These are phyloP conservation scores for Arabidopsis suecica DNA, from an alignment of 345 rosid genomes.

Conservation along the genomic window DNA sequence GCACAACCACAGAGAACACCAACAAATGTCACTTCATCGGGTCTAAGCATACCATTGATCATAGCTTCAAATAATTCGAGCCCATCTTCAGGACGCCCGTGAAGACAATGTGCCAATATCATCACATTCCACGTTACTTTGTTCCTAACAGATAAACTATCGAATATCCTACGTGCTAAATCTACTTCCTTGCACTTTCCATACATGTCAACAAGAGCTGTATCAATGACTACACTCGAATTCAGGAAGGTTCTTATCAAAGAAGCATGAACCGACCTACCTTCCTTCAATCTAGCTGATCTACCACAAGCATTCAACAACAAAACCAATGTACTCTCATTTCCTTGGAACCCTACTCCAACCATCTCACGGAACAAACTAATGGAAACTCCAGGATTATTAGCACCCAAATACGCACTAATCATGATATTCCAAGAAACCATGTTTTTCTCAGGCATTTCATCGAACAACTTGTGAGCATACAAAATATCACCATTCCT, in stretches of 20 bases:
- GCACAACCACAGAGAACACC: conserved; percentile 74
- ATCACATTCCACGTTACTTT: conserved; percentile 76
- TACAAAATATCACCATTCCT: conserved; percentile 41
- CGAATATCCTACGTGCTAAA: conserved; percentile 58
- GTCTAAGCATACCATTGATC: conserved; percentile 42
- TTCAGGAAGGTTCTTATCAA: conserved; percentile 44
- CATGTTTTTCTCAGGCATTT: conserved; percentile 54
- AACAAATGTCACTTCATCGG: conserved; percentile 63
- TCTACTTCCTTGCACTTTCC: conserved; percentile 62
- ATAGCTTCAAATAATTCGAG: conserved; percentile 55
- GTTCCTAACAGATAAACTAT: conserved; percentile 51
- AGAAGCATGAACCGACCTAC: conserved; percentile 73
- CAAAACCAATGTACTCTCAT: conserved; percentile 51
- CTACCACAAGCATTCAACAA: conserved; percentile 62
- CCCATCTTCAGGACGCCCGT: conserved; percentile 67
- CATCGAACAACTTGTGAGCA: conserved; percentile 61
- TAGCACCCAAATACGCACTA: conserved; percentile 53
- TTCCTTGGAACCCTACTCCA: conserved; percentile 48
- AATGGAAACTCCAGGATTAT: conserved; percentile 61
- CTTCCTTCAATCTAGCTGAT: conserved; percentile 70
- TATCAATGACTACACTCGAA: conserved; percentile 47
- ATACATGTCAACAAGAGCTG: conserved; percentile 72
- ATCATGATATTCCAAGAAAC: conserved; percentile 75
- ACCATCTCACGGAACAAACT: conserved; percentile 67
- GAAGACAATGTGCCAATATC: conserved; percentile 79